Conservation (phyloP, 78 protist species). For the Mastigamoeba balamuthi region DNA sequence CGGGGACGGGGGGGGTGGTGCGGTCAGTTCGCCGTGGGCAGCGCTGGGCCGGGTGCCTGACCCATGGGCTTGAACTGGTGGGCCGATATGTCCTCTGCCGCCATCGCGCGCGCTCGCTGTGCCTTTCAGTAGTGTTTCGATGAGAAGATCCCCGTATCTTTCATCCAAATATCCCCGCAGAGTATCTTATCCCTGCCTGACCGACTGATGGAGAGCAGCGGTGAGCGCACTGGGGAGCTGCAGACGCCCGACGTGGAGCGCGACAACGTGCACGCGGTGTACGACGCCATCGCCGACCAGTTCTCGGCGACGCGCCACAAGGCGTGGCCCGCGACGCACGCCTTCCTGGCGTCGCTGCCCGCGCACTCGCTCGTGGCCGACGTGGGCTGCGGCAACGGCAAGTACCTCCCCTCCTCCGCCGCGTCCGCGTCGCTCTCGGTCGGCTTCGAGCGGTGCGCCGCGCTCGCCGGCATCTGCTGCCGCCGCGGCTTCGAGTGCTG, state of each 20-base stretch:
- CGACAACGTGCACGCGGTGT: constrained; percentile 33
- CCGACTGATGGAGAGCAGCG: no score
- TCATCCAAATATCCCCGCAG: no score
- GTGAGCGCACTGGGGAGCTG: no score
- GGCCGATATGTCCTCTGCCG: no score
- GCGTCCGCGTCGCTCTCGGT: background rate
- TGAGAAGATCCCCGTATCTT: no score
- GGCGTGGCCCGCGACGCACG: constrained; percentile 45
- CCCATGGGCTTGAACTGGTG: no score
- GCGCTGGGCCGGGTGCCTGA: no score
- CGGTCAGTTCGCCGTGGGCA: no score
- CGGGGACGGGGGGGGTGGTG: no score
- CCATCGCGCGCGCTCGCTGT: no score
- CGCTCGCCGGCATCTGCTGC: background rate
- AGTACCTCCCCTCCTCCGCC: constrained; percentile 4
- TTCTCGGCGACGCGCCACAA: constrained; percentile 35
- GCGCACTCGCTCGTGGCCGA: constrained; percentile 10
- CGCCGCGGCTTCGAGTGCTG: background rate
- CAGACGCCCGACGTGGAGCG: constrained; percentile 36
- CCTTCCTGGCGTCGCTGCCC: background rate
- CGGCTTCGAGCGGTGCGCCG: background rate
- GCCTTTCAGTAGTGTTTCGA: no score
- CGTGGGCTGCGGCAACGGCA: constrained; percentile 63
- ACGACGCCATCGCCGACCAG: constrained; percentile 41
- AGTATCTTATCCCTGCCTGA: no score